These are phyloP conservation scores for Zopfia rhizophila DNA, from an alignment of 2,329 filamentous ascomycete genomes.

Conservation along the genomic window DNA sequence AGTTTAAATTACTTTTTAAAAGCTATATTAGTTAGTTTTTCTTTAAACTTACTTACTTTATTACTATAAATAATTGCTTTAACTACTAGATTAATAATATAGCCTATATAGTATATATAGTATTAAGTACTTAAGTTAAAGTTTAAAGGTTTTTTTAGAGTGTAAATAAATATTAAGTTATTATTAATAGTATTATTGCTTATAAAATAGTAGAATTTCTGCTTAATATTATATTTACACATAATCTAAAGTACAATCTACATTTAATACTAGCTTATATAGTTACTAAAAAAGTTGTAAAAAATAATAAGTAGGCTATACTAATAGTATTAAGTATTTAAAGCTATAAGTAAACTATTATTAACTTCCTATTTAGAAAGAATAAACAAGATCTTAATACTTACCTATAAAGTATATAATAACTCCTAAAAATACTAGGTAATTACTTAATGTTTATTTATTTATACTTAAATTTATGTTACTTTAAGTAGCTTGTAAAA, in stretches of 20 bases:
- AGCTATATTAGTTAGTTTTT: not conserved
- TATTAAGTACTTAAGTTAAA: conserved; percentile 1
- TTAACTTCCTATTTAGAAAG: no score
- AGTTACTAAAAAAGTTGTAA: conserved; percentile 10
- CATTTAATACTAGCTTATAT: conserved; percentile 7
- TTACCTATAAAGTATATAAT: no score
- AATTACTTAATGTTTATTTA: no score
- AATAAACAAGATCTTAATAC: no score
- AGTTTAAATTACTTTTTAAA: not conserved
- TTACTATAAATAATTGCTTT: conserved; percentile 2
- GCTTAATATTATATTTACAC: conserved; percentile 6
- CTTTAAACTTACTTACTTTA: no score
- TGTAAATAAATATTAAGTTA: conserved; percentile 2
- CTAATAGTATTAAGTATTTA: conserved; percentile 7
- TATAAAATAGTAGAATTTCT: conserved; percentile 11
- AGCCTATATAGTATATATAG: conserved; percentile 1
- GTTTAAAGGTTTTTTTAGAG: conserved; percentile 9
- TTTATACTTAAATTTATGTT: no score
- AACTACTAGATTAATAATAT: not conserved
- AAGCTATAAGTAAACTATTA: conserved; percentile 2
- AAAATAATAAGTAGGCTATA: conserved; percentile 7
- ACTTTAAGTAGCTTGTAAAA: conserved; percentile 1
- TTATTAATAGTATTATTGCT: conserved; percentile 15
- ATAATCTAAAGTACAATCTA: conserved; percentile 4
- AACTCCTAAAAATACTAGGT: conserved; percentile 13